Evolutionary conservation across 768 basidiomycete species (phyloP), one percentile per base, ranked within the genome.

Genomic region (Mycena vitilis): DNA sequence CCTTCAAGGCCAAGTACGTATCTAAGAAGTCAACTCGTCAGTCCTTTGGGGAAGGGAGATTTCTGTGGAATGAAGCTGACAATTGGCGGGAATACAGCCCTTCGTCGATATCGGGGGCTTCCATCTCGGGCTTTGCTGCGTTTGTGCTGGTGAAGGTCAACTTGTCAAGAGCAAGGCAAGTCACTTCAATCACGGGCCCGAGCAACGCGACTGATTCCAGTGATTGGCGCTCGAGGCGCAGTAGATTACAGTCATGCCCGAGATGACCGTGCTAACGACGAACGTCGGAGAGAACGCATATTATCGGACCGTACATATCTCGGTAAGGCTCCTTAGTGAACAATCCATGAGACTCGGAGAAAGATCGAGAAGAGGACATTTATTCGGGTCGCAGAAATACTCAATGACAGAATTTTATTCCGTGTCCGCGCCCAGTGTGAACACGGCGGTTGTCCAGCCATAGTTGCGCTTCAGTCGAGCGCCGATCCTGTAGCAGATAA

Each of bases 1-100:
- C 96, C 96, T 88, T 98, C 96, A 78, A 98, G 95, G 37, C 96
- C 96, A 34, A 99, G 89, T 11, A 99, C 96, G 78, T 98, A 98
- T 73, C 95, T 94, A 15, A 9, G 5, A 40, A 11, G 10, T 40
- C 11, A 5, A 40, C 5, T 9, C 11, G 40, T 40, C 10, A 40
- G 40, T 15, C n/a, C n/a, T n/a, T 10, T 4, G 10, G 40, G 40
- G 10, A 65, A 65, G 55, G 63, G 67, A 60, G 54, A 51, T 60
- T 54, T 76, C 63, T 49, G 37, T 55, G 30, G 52, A 61, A 51
- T 45, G 20, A 55, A 58, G 80, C 94, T 85, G 79, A 95, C 92
- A 97, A 82, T 83, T 96, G 95, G 73, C 95, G 91, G 71, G 95
- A 96, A 81, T 97, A 96, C 55, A 97, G 84, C 53, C 95, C 94